Base-by-base conservation (phyloP, 1,284 basidiomycete species). In the Pseudozyma tsukubaensis region DNA sequence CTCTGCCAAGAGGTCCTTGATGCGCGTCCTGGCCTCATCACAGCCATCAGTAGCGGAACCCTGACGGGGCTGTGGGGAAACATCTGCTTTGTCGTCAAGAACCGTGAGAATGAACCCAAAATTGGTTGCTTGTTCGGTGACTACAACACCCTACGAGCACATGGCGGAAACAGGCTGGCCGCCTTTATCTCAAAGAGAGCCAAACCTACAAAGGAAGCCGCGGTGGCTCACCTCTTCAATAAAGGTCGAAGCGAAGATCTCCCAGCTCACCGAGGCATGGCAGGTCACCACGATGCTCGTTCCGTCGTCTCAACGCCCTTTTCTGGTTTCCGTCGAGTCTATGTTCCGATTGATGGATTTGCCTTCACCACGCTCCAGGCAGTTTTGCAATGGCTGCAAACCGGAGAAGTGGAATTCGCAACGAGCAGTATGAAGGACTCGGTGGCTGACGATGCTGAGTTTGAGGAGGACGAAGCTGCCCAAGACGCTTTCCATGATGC, bases 41-140 rank as follows among this genome's bases (percentile, higher is more conserved):
- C 56, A 4, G 58, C 59, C 3, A 65, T 73, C 34, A 35, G 50
- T 11, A 29, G 11, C 5, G 59, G 53, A 5, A 60, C 54, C 9
- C 34, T 14, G 7, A 3, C 14, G 3, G 68, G 60, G 1, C 21
- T 12, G 16, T 71, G 68, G 72, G 68, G 63, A 16, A 48, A 71
- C 21, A 42, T 49, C 6, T 60, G 68, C 51, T 68, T 75, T n/a
- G 48, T 71, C 0, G 60, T 75, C 21, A 54, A 45, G 8, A 39
- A 21, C n/a, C 37, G 14, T 5, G 50, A 8, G 3, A 19, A 19
- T 18, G 42, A 21, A 18, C n/a, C 34, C 18, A 48, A 35, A 12
- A 67, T 48, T 37, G 63, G 39, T 7, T 19, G 21, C 7, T 40
- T 70, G 1, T 62, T 51, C n/a, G 57, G 45, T 0, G 19, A 56